These are phyloP conservation scores for Yamadazyma paraphyllophila DNA, from an alignment of 805 yeast species.

Conservation along the genomic window DNA sequence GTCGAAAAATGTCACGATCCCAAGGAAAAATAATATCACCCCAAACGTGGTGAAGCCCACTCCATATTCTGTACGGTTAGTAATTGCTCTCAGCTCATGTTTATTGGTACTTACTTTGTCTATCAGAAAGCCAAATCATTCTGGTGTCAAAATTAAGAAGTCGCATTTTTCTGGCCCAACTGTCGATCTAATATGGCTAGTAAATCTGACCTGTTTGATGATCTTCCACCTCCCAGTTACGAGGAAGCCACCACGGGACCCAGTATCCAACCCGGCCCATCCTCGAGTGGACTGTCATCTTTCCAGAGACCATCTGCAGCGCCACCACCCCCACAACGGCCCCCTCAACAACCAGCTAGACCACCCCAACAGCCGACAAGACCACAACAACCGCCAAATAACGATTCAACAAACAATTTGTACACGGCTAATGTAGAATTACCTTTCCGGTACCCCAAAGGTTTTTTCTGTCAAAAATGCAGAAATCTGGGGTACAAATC, in stretches of 20 bases:
- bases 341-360: constrained; percentile 11
- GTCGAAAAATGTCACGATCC: constrained; percentile 84
- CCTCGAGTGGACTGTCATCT: neutral
- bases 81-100: constrained; percentile 13
- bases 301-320: neutral
- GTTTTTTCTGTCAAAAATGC: constrained; percentile 55
- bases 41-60: constrained; percentile 91
- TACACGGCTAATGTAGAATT: constrained; percentile 18
- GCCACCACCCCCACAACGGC: constrained; percentile 16
- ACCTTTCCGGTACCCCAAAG: constrained; percentile 28
- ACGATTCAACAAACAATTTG: constrained; percentile 9
- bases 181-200: neutral
- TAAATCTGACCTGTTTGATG: neutral
- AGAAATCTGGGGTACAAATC: constrained; percentile 67
- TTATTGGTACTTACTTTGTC: constrained; percentile 56
- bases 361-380: constrained; percentile 13
- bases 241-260: constrained; percentile 35
- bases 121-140: constrained; percentile 76
- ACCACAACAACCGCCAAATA: constrained; percentile 8
- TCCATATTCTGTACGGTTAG: constrained; percentile 63
- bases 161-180: neutral
- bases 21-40: constrained; percentile 71
- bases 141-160: neutral
- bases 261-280: constrained; percentile 6
- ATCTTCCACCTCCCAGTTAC: constrained; percentile 44